phyloP scores from a whole-genome alignment of 2,329 filamentous ascomycete species.

The Cytospora schulzeri region DNA sequence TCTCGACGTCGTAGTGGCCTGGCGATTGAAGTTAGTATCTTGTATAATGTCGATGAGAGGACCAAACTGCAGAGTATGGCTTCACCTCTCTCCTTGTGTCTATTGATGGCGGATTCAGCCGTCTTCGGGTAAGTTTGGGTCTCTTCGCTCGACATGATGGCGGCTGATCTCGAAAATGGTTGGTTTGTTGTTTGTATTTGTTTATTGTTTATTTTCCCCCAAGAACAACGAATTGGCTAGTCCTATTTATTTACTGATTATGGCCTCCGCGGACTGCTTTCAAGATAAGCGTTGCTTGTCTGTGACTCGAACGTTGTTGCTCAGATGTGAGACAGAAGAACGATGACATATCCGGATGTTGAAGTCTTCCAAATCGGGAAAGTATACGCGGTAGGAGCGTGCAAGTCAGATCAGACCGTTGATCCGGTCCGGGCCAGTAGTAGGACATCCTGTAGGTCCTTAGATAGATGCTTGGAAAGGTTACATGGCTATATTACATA shows the following conservation, averaged over 20 bases:
- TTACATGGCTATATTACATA: background rate
- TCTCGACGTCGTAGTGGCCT: constrained; percentile 72
- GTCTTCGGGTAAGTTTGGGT: constrained; percentile 21
- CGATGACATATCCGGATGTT: background rate
- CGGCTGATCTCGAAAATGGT: background rate
- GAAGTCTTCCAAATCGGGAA: constrained; percentile 11
- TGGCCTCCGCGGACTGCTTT: constrained; percentile 12
- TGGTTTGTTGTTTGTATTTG: background rate
- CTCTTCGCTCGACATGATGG: constrained; percentile 15
- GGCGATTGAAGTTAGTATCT: background rate
- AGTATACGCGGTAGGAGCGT: constrained; percentile 21
- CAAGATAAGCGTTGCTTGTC: too few relatives aligned
- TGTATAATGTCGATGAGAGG: background rate
- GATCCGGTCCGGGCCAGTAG: background rate
- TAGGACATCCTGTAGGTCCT: background rate
- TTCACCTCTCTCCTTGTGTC: constrained; percentile 27
- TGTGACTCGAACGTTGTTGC: constrained; percentile 13
- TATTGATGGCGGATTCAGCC: constrained; percentile 25
- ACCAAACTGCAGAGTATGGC: background rate
- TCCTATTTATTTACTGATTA: constrained; percentile 10
- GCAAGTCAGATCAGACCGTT: background rate
- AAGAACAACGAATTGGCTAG: background rate
- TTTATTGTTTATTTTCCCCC: background rate
- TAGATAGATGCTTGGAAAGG: background rate
- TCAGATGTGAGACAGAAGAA: background rate